Evolutionary conservation across 306 rosid species (phyloP).

Genomic region (Pyrus communis): DNA sequence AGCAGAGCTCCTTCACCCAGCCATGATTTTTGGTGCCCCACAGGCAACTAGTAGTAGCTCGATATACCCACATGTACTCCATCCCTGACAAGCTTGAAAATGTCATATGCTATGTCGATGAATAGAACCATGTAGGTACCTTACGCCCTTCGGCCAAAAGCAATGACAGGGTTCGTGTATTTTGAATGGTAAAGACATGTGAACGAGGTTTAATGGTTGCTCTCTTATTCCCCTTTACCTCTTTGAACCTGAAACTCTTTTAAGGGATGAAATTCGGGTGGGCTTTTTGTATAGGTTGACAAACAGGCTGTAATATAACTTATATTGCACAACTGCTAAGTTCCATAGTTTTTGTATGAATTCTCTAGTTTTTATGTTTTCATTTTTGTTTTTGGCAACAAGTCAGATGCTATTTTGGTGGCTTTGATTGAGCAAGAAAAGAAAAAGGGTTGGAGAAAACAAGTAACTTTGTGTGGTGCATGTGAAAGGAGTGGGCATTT

Average conservation of each 20-base stretch:
- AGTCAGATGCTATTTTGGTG: constrained; percentile 8
- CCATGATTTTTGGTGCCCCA: constrained; percentile 47
- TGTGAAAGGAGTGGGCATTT: neutral
- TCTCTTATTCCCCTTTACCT: constrained; percentile 32
- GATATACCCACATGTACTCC: constrained; percentile 38
- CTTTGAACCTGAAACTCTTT: constrained; percentile 41
- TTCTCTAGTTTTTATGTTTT: neutral
- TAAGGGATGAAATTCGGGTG: constrained; percentile 45
- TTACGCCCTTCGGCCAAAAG: constrained; percentile 24
- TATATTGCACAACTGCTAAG: constrained; percentile 46
- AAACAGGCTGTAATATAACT: constrained; percentile 62
- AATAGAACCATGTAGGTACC: constrained; percentile 8
- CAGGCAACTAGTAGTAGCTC: constrained; percentile 78
- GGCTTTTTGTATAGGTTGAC: constrained; percentile 68
- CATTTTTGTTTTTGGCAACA: constrained; percentile 12
- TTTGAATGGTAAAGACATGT: constrained; percentile 40
- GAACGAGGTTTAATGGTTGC: constrained; percentile 59
- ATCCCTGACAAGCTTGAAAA: constrained; percentile 27
- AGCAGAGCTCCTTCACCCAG: constrained; percentile 79
- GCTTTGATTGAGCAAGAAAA: neutral
- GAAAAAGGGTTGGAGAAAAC: neutral
- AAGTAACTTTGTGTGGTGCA: neutral
- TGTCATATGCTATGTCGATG: constrained; percentile 9
- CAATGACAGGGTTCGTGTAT: constrained; percentile 34
- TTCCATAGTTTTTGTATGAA: constrained; percentile 42